Evolutionary conservation across 108 stramenopile species (phyloP).

Genomic region (Conticribra guillardii): DNA sequence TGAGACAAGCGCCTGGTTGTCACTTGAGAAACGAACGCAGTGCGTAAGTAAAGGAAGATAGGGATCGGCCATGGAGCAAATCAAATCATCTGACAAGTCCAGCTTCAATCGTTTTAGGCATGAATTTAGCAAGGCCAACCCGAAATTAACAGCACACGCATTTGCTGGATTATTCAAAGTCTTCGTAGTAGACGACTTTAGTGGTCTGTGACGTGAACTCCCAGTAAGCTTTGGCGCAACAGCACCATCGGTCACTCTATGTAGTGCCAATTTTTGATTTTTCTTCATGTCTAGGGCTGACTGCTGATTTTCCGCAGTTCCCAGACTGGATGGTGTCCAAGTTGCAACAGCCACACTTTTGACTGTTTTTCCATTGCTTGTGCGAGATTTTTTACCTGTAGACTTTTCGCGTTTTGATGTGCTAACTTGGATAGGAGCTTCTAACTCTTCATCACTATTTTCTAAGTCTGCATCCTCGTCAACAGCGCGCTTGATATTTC

Average conservation of each 20-base stretch:
- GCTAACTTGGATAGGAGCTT: slow-evolving; percentile 58
- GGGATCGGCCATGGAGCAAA: slow-evolving; percentile 76
- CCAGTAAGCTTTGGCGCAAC: slow-evolving; percentile 90
- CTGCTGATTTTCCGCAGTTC: slow-evolving; percentile 45
- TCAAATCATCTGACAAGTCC: slow-evolving; percentile 42
- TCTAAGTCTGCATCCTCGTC: slow-evolving; percentile 41
- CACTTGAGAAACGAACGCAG: slow-evolving; percentile 74
- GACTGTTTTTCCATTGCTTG: slow-evolving; percentile 23
- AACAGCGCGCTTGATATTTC: slow-evolving; percentile 4
- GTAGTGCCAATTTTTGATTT: slow-evolving; percentile 42
- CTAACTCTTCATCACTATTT: slow-evolving; percentile 55
- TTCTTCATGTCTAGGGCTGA: slow-evolving; percentile 63
- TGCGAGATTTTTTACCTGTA: slow-evolving; percentile 3
- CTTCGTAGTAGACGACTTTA: slow-evolving; percentile 27
- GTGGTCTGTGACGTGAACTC: slow-evolving; percentile 54
- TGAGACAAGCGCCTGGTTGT: slow-evolving; percentile 77
- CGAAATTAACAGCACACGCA: slow-evolving; percentile 83
- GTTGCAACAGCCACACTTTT: slow-evolving; percentile 52
- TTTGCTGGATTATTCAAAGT: slow-evolving; percentile 76
- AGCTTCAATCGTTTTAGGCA: slow-evolving; percentile 73
- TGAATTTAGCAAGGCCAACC: slow-evolving; percentile 80
- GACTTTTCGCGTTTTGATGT: slow-evolving; percentile 18
- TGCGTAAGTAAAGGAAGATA: slow-evolving; percentile 82
- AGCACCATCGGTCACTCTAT: slow-evolving; percentile 77
- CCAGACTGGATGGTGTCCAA: slow-evolving; percentile 77